Evolutionary conservation across 2,329 filamentous ascomycete species (phyloP).

Genomic region (Epichloe brachyelytri): DNA sequence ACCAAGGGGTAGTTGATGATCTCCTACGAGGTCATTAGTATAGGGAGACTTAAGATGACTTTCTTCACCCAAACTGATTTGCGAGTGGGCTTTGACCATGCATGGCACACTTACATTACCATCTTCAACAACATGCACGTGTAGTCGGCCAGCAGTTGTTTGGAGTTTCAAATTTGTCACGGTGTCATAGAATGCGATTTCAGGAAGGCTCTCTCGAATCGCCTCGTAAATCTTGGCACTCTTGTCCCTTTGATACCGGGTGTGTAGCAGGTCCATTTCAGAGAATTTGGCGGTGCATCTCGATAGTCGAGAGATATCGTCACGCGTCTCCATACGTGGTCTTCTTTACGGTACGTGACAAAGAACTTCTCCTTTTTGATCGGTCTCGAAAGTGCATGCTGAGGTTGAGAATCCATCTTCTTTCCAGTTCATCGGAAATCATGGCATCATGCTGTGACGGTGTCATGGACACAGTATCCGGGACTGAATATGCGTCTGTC

Average conservation of each 20-base stretch:
- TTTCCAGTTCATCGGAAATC: slow-evolving; percentile 72
- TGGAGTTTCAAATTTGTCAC: slow-evolving; percentile 93
- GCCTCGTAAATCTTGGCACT: slow-evolving; percentile 87
- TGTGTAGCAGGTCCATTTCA: slow-evolving; percentile 67
- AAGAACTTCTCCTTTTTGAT: slow-evolving; percentile 93
- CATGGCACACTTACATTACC: slow-evolving; percentile 46
- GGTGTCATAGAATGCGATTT: slow-evolving; percentile 91
- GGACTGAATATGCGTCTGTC: slow-evolving; percentile 19
- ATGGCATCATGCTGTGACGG: slow-evolving; percentile 45
- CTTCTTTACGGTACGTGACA: slow-evolving; percentile 76
- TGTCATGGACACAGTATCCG: slow-evolving; percentile 35
- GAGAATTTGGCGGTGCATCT: slow-evolving; percentile 61
- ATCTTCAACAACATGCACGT: slow-evolving; percentile 97
- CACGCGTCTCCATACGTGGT: slow-evolving; percentile 70
- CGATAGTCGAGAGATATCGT: slow-evolving; percentile 93
- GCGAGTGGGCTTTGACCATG: neutral
- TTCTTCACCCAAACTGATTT: neutral
- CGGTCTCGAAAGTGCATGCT: slow-evolving; percentile 97
- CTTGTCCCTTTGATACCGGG: slow-evolving; percentile 82
- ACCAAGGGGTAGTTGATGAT: slow-evolving; percentile 75
- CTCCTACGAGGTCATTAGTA: slow-evolving; percentile 37
- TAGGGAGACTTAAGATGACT: no score
- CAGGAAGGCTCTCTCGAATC: slow-evolving; percentile 79
- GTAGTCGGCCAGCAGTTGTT: slow-evolving; percentile 73
- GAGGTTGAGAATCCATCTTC: slow-evolving; percentile 87